These are phyloP conservation scores for Crucibulum cyathiforme DNA, from an alignment of 1,284 basidiomycete species.

Conservation along the genomic window DNA sequence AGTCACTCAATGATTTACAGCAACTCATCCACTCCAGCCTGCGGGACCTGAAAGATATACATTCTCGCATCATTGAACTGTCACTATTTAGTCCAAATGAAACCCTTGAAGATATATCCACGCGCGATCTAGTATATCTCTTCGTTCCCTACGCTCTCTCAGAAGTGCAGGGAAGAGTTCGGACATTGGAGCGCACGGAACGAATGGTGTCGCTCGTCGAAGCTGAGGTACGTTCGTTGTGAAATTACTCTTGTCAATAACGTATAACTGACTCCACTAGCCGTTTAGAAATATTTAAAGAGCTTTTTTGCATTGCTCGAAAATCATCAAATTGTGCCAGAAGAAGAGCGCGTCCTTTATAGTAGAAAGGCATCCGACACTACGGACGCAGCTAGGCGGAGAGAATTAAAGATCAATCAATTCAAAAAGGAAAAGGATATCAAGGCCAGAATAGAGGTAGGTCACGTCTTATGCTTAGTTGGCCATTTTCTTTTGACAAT, in stretches of 20 bases:
- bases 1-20: constrained; percentile 39
- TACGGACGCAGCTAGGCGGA: constrained; percentile 68
- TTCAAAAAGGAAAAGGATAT: constrained; percentile 86
- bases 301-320: constrained; percentile 66
- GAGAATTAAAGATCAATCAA: constrained; percentile 89
- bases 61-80: constrained; percentile 59
- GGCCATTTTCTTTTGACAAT: not conserved
- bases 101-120: constrained; percentile 82
- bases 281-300: constrained; percentile 59
- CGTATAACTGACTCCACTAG: constrained; percentile 23
- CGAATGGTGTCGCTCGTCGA: constrained; percentile 63
- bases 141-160: constrained; percentile 76
- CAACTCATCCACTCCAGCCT: constrained; percentile 61
- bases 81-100: constrained; percentile 90
- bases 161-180: constrained; percentile 75
- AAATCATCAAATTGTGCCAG: constrained; percentile 72
- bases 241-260: constrained; percentile 1
- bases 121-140: constrained; percentile 82
- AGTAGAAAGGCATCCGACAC: constrained; percentile 52
- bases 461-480: constrained; percentile 9
- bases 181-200: constrained; percentile 61
- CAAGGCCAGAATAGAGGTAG: constrained; percentile 70
- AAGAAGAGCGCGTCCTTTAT: constrained; percentile 64
- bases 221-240: constrained; percentile 60
- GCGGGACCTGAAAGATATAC: constrained; percentile 57